Conservation (phyloP, 108 stramenopile genomes). For the Phaeodactylum tricornutum region DNA sequence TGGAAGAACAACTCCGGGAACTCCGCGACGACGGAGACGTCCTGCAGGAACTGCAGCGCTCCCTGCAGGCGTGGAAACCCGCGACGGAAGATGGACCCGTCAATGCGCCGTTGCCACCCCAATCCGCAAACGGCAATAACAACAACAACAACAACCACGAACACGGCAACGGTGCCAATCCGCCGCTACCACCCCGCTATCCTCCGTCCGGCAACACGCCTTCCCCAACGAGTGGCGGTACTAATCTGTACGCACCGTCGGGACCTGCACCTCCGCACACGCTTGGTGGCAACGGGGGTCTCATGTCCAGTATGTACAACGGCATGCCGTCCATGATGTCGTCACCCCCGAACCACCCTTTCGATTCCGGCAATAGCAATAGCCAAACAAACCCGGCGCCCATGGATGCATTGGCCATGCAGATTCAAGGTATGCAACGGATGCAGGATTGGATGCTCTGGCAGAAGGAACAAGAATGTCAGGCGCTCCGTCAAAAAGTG, state of each 20-base stretch:
- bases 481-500: conserved; percentile 3
- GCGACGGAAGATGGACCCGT: neutral
- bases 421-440: conserved; percentile 21
- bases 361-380: neutral
- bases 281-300: no score
- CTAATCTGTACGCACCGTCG: no score
- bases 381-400: neutral
- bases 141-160: conserved; percentile 4
- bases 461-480: conserved; percentile 20
- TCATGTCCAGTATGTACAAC: neutral
- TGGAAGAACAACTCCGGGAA: conserved; percentile 8
- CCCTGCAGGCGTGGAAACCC: conserved; percentile 7
- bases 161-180: no score
- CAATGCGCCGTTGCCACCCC: neutral
- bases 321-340: neutral
- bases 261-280: no score
- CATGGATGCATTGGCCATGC: conserved; percentile 12
- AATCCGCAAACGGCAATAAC: neutral
- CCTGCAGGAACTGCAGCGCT: conserved; percentile 1
- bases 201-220: no score
- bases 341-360: neutral
- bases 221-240: no score
- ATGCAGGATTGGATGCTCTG: conserved; percentile 27
- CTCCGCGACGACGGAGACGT: neutral
- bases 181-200: neutral